Base-by-base conservation (phyloP, 148 eudicot genomes). In the Arbutus unedo region DNA sequence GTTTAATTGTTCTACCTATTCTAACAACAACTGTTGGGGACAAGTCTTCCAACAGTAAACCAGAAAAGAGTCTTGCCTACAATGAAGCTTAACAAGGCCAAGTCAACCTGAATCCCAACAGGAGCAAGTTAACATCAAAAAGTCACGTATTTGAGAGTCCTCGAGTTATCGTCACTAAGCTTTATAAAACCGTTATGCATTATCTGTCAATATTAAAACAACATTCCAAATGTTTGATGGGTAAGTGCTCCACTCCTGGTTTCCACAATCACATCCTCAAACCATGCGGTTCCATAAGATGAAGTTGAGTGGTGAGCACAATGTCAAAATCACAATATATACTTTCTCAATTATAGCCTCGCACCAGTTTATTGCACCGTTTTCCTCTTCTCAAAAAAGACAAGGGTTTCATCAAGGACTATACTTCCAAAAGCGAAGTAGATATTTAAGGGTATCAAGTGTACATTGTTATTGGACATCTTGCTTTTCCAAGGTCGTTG, bases 401-500 rank as follows among this genome's bases (percentile, higher is more conserved):
- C 81, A 47, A 76, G 54, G 71, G 67, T 77, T 18, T 77, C 68
- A 78, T 59, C 81, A 44, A 59, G 70, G 57, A 51, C 7, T 25
- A 47, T 47, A 77, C 43, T 13, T 19, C n/a, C 23, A 53, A 44
- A 79, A 23, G 16, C n/a, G 9, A 60, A 45, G 72, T 44, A 62
- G 21, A 23, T 11, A 79, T n/a, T 47, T 62, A 19, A 45, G 50
- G 8, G 9, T 11, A 45, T 53, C 50, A 76, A 50, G 78, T 25
- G 0, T 1, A 31, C 38, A 31, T 31, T 31, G 38, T 31, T 31
- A 31, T 31, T 31, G 38, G 38, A 31, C 38, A 31, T 31, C 38
- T 31, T 31, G 38, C 38, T 31, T 31, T 31, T 31, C 38, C 38
- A 31, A 31, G 38, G 38, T 31, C 38, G 38, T 31, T 31, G 38